Conservation (phyloP, 2,329 filamentous ascomycete species). For the Monosporascus sp. region DNA sequence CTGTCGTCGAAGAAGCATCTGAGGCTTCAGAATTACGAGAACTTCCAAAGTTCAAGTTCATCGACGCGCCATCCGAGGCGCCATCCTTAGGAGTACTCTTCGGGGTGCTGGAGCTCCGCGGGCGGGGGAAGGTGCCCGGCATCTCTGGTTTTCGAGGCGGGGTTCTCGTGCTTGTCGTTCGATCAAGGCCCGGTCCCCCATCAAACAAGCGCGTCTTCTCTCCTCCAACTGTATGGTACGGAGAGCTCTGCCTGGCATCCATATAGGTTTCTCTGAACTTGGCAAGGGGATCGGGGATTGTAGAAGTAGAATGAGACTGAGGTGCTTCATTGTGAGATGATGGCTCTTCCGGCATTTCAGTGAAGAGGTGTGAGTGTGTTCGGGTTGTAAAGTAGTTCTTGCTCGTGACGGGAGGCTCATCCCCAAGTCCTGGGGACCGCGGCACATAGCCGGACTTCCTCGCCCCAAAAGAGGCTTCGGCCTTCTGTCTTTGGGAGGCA, state of each 20-base stretch:
- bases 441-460: conserved; percentile 46
- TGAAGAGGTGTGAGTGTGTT: conserved; percentile 23
- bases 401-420: conserved; percentile 46
- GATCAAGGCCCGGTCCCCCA: conserved; percentile 33
- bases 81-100: conserved; percentile 9
- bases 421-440: conserved; percentile 40
- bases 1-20: conserved; percentile 15
- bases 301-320: conserved; percentile 4
- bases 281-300: conserved; percentile 41
- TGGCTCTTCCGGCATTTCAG: conserved; percentile 16
- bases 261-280: conserved; percentile 39
- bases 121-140: conserved; percentile 20
- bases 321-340: conserved; percentile 9
- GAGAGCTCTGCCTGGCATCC: conserved; percentile 51
- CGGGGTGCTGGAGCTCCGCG: conserved; percentile 23
- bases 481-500: conserved; percentile 47
- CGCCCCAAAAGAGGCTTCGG: conserved; percentile 49
- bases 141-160: conserved; percentile 19
- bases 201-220: conserved; percentile 57
- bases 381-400: conserved; percentile 44
- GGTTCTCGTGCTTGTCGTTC: conserved; percentile 42
- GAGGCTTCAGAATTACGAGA: conserved; percentile 23
- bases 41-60: conserved; percentile 6
- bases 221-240: conserved; percentile 50
- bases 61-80: conserved; percentile 8